phyloP scores from a whole-genome alignment of 805 yeast species.

The Debaryomyces castellii region DNA sequence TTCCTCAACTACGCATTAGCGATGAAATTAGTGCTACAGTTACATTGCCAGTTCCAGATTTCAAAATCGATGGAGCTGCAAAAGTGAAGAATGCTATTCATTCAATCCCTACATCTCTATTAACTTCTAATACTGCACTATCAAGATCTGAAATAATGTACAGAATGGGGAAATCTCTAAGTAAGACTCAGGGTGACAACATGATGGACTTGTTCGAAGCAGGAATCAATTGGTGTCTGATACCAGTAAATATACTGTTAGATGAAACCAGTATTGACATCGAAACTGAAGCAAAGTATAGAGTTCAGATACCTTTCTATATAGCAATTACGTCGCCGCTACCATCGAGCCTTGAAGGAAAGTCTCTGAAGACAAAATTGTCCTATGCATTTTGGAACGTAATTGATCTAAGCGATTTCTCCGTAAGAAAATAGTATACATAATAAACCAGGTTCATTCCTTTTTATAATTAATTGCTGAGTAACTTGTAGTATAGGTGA shows the following conservation, averaged over 20 bases:
- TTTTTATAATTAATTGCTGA: no score
- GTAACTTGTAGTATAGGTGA: neutral
- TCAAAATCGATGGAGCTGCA: slow-evolving; percentile 18
- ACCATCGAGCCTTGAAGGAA: slow-evolving; percentile 19
- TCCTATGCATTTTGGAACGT: slow-evolving; percentile 15
- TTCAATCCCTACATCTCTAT: slow-evolving; percentile 32
- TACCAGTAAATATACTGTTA: slow-evolving; percentile 22
- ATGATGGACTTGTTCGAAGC: slow-evolving; percentile 16
- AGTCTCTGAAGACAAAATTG: slow-evolving; percentile 10
- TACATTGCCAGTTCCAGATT: slow-evolving; percentile 25
- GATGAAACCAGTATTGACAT: neutral
- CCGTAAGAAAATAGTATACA: neutral
- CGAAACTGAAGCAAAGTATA: neutral
- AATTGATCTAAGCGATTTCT: slow-evolving; percentile 7
- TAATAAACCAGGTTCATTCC: neutral
- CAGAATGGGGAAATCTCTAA: slow-evolving; percentile 15
- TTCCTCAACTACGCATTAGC: slow-evolving; percentile 13
- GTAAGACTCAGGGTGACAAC: neutral
- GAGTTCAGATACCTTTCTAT: slow-evolving; percentile 28
- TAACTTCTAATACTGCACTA: slow-evolving; percentile 26
- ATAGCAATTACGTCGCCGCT: slow-evolving; percentile 23
- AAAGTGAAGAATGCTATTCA: slow-evolving; percentile 23
- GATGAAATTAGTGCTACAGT: slow-evolving; percentile 8
- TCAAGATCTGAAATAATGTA: slow-evolving; percentile 32
- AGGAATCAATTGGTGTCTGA: slow-evolving; percentile 34